A percentile compares a stretch with the other conserved stretches of the same genome.
Conservation (phyloP, 495 filamentous ascomycete species). For the Neurospora sp. region DNA sequence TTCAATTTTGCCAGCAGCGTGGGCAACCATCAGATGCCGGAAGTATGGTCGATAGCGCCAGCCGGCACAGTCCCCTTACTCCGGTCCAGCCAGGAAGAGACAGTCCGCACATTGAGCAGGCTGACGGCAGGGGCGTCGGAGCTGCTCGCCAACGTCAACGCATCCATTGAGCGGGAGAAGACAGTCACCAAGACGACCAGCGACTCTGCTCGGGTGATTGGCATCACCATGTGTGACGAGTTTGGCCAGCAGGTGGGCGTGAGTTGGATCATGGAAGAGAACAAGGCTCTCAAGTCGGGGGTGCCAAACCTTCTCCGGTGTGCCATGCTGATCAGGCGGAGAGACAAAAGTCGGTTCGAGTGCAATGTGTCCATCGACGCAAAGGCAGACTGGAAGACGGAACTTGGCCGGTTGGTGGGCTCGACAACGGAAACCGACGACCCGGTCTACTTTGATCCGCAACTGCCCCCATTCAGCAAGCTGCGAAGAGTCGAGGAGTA, state of each 20-base stretch:
- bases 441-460: slow-evolving; percentile 17
- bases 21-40: neutral
- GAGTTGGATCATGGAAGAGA: slow-evolving; percentile 17
- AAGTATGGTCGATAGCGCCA: neutral
- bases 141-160: slow-evolving; percentile 3
- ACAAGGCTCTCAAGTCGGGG: slow-evolving; percentile 11
- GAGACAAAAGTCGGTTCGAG: slow-evolving; percentile 12
- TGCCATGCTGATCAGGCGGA: slow-evolving; percentile 16
- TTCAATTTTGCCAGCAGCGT: slow-evolving; percentile 1
- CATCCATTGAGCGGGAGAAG: slow-evolving; percentile 6
- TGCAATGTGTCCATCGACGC: slow-evolving; percentile 13
- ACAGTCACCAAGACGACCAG: slow-evolving; percentile 6
- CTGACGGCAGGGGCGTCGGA: slow-evolving; percentile 1
- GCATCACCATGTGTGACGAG: slow-evolving; percentile 1
- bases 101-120: neutral
- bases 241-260: slow-evolving; percentile 10
- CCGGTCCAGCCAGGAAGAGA: neutral
- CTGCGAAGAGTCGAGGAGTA: slow-evolving; percentile 13
- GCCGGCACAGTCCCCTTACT: neutral
- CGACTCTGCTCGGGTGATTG: slow-evolving; percentile 12
- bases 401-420: neutral
- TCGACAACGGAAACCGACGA: slow-evolving; percentile 10
- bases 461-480: slow-evolving; percentile 14
- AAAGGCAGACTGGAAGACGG: slow-evolving; percentile 14
- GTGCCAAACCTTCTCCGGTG: slow-evolving; percentile 12